Base-by-base conservation (phyloP, 352 stramenopile species). In the Phytopythium montanum region DNA sequence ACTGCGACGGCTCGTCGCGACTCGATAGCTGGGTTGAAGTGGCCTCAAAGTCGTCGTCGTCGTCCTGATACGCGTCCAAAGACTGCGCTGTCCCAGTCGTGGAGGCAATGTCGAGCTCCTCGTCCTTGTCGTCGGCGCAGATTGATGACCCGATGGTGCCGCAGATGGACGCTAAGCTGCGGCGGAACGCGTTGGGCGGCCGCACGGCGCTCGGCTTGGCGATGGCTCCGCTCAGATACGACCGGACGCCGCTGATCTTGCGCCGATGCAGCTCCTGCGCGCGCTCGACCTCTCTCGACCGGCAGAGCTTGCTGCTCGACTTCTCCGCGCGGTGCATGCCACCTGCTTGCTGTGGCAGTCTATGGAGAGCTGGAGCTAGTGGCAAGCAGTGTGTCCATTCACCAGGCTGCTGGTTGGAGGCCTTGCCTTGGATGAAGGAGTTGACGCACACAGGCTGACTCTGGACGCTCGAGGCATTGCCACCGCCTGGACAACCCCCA, bases 231-330 rank as follows among this genome's bases (percentile, higher is more conserved):
- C 50, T 66, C 38, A 91, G 38, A 41, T 78, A 86, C 29, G 79
- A 87, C 51, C 84, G 85, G 33, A 89, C 81, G 33, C 72, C 69
- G 58, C 77, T 72, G 41, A 93, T 82, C 55, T 93, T 93, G 58
- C 79, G 81, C 31, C 73, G 74, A 53, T 93, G 83, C 21, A 89
- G 62, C 53, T 83, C 75, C 60, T 90, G 80, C 1, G 81, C 81
- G 29, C 79, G 85, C 54, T 89, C 81, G 21, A 91, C 69, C 57
- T 93, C 81, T 41, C 83, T 64, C 8, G 81, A 76, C 42, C 78
- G 79, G 53, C 81, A 90, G 56, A 93, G 70, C 60, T 84, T 86
- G 54, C 83, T 93, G 69, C 83, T 91, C 23, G 79, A 79, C 61
- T 89, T 89, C 66, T 93, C 75, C 1, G 77, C 81, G 44, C 83